These are phyloP conservation scores for Wallacemonas collosoma DNA, from an alignment of 208 protist species.

Conservation along the genomic window DNA sequence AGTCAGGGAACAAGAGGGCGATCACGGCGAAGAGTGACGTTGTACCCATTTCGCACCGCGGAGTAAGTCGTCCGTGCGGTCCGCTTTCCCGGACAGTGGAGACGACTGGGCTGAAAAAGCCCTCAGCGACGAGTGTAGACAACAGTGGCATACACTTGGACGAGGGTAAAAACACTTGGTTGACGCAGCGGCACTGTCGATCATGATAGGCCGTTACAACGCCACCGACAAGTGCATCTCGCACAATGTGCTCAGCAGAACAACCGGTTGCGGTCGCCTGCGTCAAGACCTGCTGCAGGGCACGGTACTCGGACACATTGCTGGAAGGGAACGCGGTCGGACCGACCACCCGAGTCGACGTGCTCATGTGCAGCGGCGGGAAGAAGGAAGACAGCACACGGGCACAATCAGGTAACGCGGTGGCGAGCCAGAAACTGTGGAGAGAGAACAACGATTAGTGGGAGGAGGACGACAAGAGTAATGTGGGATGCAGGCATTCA, in stretches of 20 bases:
- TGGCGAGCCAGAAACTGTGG: too few species aligned
- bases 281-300: constrained; percentile 66
- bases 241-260: constrained; percentile 50
- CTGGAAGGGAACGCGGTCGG: not conserved
- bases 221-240: constrained; percentile 58
- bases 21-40: constrained; percentile 64
- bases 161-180: constrained; percentile 53
- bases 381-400: not conserved
- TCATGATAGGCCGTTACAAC: constrained; percentile 55
- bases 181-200: constrained; percentile 14
- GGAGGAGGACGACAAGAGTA: too few species aligned
- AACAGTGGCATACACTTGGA: constrained; percentile 51
- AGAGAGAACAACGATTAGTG: too few species aligned
- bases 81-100: constrained; percentile 23
- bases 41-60: constrained; percentile 40
- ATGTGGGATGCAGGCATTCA: too few species aligned
- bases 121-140: constrained; percentile 45
- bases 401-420: too few species aligned
- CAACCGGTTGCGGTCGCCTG: constrained; percentile 41
- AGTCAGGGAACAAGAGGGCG: constrained; percentile 74
- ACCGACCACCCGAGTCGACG: not conserved
- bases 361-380: not conserved
- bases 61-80: constrained; percentile 12
- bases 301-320: constrained; percentile 57
- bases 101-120: constrained; percentile 66